Percentiles rank a stretch among this genome's conserved stretches.
phyloP scores from a whole-genome alignment of 2,329 filamentous ascomycete genomes.

The Neonectria coccinea region DNA sequence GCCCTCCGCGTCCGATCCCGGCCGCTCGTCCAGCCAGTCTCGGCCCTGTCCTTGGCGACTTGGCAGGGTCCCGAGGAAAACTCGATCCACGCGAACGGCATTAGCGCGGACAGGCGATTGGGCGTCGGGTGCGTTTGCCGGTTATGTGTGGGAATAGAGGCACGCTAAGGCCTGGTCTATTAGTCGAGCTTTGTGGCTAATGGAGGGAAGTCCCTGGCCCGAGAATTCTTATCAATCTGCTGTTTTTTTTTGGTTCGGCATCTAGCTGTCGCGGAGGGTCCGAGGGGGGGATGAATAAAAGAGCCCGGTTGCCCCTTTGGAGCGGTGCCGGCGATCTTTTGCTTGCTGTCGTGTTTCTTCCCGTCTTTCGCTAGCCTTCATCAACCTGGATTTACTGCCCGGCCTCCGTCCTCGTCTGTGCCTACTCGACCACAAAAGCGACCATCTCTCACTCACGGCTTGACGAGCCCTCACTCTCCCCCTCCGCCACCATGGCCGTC shows the following conservation, averaged over 20 bases:
- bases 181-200: neutral
- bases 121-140: neutral
- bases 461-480: too few species aligned
- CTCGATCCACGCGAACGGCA: neutral
- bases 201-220: neutral
- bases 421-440: neutral
- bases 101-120: neutral
- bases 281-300: neutral
- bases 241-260: neutral
- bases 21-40: neutral
- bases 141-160: neutral
- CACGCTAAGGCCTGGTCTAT: neutral
- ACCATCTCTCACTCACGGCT: neutral
- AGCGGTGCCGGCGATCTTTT: neutral
- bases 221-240: constrained; percentile 20
- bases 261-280: constrained; percentile 1
- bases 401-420: neutral
- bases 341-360: neutral
- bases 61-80: neutral
- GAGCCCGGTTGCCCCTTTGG: neutral
- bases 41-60: neutral
- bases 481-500: constrained; percentile 14
- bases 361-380: neutral
- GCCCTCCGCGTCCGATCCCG: constrained; percentile 1
- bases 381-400: neutral